phyloP scores from a whole-genome alignment of 73 alveolate genomes.

The Symbiodinium pilosum region DNA sequence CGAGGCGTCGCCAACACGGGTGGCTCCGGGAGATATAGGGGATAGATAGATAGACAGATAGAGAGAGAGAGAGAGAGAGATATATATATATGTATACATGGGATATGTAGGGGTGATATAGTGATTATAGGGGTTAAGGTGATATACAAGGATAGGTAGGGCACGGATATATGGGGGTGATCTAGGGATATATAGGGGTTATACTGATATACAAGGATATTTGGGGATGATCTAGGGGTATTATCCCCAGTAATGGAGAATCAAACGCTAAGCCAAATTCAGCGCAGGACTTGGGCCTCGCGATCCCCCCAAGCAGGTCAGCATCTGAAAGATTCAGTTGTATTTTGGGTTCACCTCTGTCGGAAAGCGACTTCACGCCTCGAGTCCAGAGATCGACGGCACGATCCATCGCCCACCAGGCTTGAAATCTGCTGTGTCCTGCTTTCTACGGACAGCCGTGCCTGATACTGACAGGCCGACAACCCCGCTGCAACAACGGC shows the following conservation, averaged over 20 bases:
- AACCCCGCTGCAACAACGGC: slow-evolving; percentile 76
- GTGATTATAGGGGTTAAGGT: too few species aligned
- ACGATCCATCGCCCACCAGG: slow-evolving; percentile 64
- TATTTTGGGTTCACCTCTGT: too few species aligned
- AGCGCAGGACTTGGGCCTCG: background rate
- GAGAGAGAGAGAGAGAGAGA: too few species aligned
- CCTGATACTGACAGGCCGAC: slow-evolving; percentile 44
- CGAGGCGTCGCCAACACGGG: slow-evolving; percentile 47
- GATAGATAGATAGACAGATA: too few species aligned
- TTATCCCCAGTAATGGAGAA: background rate
- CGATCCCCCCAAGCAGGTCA: background rate
- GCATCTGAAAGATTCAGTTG: background rate
- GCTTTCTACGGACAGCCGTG: background rate
- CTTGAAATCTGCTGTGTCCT: background rate
- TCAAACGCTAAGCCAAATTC: too few species aligned
- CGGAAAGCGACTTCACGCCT: background rate
- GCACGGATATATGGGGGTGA: background rate
- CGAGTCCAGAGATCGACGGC: slow-evolving; percentile 66
- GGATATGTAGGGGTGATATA: too few species aligned
- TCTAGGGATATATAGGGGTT: too few species aligned
- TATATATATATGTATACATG: too few species aligned
- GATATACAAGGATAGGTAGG: too few species aligned
- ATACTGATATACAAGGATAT: too few species aligned
- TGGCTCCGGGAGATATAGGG: too few species aligned
- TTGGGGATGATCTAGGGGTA: background rate